Percentiles rank a stretch among this genome's conserved stretches.
Evolutionary conservation across 1,139 yeast species (phyloP).

Genomic region (Zygosaccharomyces sapae): DNA sequence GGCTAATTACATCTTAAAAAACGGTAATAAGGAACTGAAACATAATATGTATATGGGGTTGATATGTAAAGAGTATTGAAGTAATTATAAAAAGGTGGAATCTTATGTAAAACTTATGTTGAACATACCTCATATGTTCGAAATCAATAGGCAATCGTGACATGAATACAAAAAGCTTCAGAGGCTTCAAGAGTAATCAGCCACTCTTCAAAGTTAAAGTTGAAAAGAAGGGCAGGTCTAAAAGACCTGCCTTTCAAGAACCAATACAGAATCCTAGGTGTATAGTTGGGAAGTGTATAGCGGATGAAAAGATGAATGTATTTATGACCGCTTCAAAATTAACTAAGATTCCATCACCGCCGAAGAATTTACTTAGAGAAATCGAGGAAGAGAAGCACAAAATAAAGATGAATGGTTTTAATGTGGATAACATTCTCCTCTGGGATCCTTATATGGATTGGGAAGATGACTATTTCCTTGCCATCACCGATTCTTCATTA

Average conservation of each 20-base stretch:
- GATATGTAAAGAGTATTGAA: not conserved
- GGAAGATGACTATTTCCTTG: conserved; percentile 8
- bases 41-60: not conserved
- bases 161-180: conserved; percentile 3
- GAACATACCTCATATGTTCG: not conserved
- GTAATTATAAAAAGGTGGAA: not conserved
- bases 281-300: not conserved
- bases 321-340: conserved; percentile 4
- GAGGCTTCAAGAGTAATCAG: conserved; percentile 8
- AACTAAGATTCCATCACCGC: conserved; percentile 8
- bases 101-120: not conserved
- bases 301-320: conserved; percentile 5
- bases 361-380: not conserved
- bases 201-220: conserved; percentile 13
- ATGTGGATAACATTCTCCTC: not conserved
- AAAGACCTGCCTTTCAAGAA: not conserved
- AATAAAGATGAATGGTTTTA: not conserved
- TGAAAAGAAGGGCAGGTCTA: conserved; percentile 3
- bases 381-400: conserved; percentile 10
- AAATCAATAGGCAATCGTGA: not conserved
- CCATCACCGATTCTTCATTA: conserved; percentile 8
- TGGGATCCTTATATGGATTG: conserved; percentile 8
- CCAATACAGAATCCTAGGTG: not conserved
- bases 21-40: not conserved
- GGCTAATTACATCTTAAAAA: not conserved